These are phyloP conservation scores for Vachellia pachyceras DNA, from an alignment of 306 rosid genomes.

Conservation along the genomic window DNA sequence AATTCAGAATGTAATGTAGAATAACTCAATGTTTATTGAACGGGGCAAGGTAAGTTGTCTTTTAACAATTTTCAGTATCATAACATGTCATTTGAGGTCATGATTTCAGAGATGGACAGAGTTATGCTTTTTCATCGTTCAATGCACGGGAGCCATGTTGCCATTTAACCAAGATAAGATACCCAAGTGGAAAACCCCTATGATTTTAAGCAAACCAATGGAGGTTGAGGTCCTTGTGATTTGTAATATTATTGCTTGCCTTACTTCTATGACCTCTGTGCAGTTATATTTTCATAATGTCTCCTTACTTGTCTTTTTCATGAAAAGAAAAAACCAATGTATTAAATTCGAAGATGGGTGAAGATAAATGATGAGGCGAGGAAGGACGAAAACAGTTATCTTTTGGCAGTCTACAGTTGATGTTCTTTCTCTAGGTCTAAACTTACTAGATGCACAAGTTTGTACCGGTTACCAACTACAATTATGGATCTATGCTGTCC, in stretches of 20 bases:
- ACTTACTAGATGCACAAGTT: not conserved
- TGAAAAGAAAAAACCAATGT: too few species aligned
- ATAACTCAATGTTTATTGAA: constrained; percentile 35
- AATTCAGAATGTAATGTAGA: constrained; percentile 25
- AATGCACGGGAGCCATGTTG: constrained; percentile 11
- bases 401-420: not conserved
- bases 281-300: too few species aligned
- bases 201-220: not conserved
- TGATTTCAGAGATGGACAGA: constrained; percentile 5
- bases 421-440: not conserved
- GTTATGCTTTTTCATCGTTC: constrained; percentile 7
- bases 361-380: not conserved
- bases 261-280: too few species aligned
- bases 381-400: not conserved
- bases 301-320: too few species aligned
- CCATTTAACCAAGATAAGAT: not conserved
- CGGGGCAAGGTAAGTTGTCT: constrained; percentile 42
- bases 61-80: constrained; percentile 6
- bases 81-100: constrained; percentile 7
- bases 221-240: not conserved
- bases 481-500: not conserved
- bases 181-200: not conserved
- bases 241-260: too few species aligned
- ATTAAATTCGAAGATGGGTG: too few species aligned
- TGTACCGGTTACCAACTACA: not conserved